These are phyloP conservation scores for Clavariopsis aquatica DNA, from an alignment of 495 filamentous ascomycete species.

Conservation along the genomic window DNA sequence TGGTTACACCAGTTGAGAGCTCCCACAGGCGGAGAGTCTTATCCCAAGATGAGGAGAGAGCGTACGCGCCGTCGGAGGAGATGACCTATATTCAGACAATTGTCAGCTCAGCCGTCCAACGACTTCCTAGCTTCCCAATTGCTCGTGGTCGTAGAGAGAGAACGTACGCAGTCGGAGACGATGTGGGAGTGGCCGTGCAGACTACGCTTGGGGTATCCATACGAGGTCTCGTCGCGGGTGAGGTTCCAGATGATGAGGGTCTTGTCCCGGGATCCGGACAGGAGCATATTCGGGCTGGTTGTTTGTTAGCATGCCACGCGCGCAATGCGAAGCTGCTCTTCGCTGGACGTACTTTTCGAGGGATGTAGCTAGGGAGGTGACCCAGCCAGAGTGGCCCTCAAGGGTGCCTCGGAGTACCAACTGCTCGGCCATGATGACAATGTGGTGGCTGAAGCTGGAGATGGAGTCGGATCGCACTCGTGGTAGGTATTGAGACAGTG, in stretches of 20 bases:
- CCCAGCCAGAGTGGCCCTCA: slow-evolving; percentile 88
- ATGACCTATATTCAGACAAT: slow-evolving; percentile 69
- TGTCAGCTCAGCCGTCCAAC: slow-evolving; percentile 27
- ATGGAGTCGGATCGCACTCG: slow-evolving; percentile 5
- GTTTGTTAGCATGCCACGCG: slow-evolving; percentile 42
- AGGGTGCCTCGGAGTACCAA: slow-evolving; percentile 96
- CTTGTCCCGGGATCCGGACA: slow-evolving; percentile 96
- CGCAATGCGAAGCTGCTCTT: slow-evolving; percentile 8
- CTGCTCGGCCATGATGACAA: slow-evolving; percentile 81
- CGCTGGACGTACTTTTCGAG: slow-evolving; percentile 83
- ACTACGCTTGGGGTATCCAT: slow-evolving; percentile 97
- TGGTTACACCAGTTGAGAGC: slow-evolving; percentile 92
- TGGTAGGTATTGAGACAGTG: not conserved
- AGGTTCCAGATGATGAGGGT: slow-evolving; percentile 99
- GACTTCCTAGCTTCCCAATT: slow-evolving; percentile 31
- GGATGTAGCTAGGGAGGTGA: slow-evolving; percentile 90
- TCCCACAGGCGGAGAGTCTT: slow-evolving; percentile 99
- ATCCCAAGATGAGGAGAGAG: slow-evolving; percentile 98
- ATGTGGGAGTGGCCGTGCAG: slow-evolving; percentile 99
- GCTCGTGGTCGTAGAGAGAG: slow-evolving; percentile 9
- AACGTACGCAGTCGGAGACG: slow-evolving; percentile 98
- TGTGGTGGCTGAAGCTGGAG: slow-evolving; percentile 32
- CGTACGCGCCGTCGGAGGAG: slow-evolving; percentile 99
- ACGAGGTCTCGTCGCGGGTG: slow-evolving; percentile 94
- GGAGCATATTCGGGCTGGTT: slow-evolving; percentile 96